Percentiles rank a stretch among this genome's conserved stretches.
Conservation (phyloP, 1,139 yeast genomes). For the Nakaseomyces uthaithaninus region DNA sequence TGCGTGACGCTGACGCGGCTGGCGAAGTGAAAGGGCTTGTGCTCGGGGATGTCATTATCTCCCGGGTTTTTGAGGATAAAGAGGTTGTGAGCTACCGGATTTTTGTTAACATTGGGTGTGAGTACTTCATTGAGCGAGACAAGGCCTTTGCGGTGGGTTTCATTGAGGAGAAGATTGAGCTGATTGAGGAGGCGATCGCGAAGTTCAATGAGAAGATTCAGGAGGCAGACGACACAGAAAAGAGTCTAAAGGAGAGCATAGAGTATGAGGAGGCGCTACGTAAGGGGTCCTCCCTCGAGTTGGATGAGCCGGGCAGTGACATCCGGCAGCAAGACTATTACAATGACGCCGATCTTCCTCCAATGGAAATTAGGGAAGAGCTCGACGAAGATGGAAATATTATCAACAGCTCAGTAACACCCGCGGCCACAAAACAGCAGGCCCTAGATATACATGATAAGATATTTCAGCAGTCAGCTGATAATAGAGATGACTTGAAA, state of each 20-base stretch:
- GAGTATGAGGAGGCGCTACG: conserved; percentile 14
- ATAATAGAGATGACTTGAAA: conserved; percentile 4
- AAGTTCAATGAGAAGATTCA: conserved; percentile 39
- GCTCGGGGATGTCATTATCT: conserved; percentile 31
- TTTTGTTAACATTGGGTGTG: conserved; percentile 49
- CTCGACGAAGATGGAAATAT: conserved; percentile 75
- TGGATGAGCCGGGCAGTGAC: too few relatives aligned
- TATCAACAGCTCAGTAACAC: conserved; percentile 36
- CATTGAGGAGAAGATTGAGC: conserved; percentile 36
- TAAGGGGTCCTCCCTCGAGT: conserved; percentile 3
- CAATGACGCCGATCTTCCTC: conserved; percentile 41
- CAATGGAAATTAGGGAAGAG: conserved; percentile 80
- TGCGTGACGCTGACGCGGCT: conserved; percentile 7
- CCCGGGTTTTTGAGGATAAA: conserved; percentile 19
- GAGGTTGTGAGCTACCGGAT: conserved; percentile 24
- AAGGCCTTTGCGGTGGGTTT: conserved; percentile 40
- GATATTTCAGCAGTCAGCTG: conserved; percentile 11
- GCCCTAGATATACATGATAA: conserved; percentile 9
- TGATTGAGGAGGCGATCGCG: conserved; percentile 35
- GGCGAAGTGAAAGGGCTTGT: conserved; percentile 27
- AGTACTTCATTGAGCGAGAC: conserved; percentile 47
- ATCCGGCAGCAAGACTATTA: conserved; percentile 8
- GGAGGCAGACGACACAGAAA: conserved; percentile 36
- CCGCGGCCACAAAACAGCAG: conserved; percentile 18
- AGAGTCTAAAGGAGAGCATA: conserved; percentile 33